Evolutionary conservation across 495 filamentous ascomycete species (phyloP), one percentile per base, ranked within the genome.

Genomic region (Penicillium odoratum): DNA sequence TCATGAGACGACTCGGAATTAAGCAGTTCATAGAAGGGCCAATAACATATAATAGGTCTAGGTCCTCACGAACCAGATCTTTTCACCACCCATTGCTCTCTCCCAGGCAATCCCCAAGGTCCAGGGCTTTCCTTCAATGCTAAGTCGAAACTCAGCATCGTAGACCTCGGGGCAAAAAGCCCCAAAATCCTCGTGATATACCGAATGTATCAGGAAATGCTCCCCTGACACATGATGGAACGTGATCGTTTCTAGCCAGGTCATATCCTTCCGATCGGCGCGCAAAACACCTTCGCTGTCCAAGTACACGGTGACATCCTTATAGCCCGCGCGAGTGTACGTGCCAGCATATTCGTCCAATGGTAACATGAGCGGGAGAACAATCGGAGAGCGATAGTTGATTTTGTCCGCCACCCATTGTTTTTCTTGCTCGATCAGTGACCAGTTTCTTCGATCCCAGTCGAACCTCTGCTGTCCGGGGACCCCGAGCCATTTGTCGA

Each of bases 81-180:
- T 52, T 52, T 52, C 34, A 52, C 50, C 50, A n/a, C 34, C 50
- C 50, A 52, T 42, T 52, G 50, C 50, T 43, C 50, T 52, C 50
- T 52, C 50, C 50, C 50, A 52, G 18, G 50, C 33, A 52, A 52
- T 42, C 0, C 50, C 50, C 50, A 52, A 40, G 13, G 33, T 29
- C 6, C 50, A 52, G 31, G 18, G n/a, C 13, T 43, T 38, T 15
- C 50, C 50, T 52, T 52, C 34, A 29, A 52, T 15, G 50, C 16
- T 42, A 4, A 52, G 15, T 43, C 50, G 50, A 43, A 52, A 52
- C 18, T 52, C 50, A 9, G 50, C 50, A 3, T 52, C 34, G 50
- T 52, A 52, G 33, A 52, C 50, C n/a, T 52, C 50, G 16, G 50
- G 50, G 33, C 50, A 52, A 43, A 52, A 52, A 29, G 50, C 50